Evolutionary conservation across 495 filamentous ascomycete genomes (phyloP).

Genomic region (Daldinia concentrica): DNA sequence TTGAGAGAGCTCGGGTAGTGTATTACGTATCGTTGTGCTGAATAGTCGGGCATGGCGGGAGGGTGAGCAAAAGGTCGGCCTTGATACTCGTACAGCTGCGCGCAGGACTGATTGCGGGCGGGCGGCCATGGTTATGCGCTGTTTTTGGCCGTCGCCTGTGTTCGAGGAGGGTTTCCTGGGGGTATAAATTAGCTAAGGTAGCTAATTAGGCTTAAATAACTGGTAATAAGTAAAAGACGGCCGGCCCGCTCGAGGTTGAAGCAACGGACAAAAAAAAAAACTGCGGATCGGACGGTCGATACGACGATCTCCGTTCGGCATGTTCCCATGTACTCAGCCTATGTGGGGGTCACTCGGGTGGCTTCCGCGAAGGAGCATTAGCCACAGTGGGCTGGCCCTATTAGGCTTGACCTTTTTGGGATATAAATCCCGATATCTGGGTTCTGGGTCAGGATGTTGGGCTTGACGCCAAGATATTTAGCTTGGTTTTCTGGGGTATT

Average conservation of each 20-base stretch:
- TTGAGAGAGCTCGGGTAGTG: slow-evolving; percentile 18
- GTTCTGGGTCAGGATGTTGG: slow-evolving; percentile 14
- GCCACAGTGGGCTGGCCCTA: slow-evolving; percentile 12
- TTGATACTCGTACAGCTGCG: slow-evolving; percentile 34
- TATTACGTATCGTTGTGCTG: slow-evolving; percentile 27
- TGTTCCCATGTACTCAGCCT: neutral
- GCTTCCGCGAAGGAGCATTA: slow-evolving; percentile 22
- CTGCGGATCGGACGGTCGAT: slow-evolving; percentile 20
- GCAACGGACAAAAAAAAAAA: slow-evolving; percentile 30
- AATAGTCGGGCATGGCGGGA: slow-evolving; percentile 18
- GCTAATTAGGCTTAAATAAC: neutral
- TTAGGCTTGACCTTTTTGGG: neutral
- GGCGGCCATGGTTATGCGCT: slow-evolving; percentile 38
- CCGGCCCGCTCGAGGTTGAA: slow-evolving; percentile 12
- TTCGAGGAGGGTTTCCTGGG: slow-evolving; percentile 11
- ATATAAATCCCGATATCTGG: slow-evolving; percentile 13
- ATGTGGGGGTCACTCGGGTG: slow-evolving; percentile 22
- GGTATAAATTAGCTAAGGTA: neutral
- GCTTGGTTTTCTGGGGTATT: slow-evolving; percentile 20
- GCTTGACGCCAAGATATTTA: slow-evolving; percentile 21
- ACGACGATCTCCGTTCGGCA: slow-evolving; percentile 28
- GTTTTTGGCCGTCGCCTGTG: slow-evolving; percentile 25
- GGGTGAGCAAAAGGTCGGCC: slow-evolving; percentile 4
- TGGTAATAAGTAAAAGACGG: neutral
- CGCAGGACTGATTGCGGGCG: slow-evolving; percentile 30